Conservation (phyloP, 495 filamentous ascomycete genomes). For the Aspergillus conjunctus region DNA sequence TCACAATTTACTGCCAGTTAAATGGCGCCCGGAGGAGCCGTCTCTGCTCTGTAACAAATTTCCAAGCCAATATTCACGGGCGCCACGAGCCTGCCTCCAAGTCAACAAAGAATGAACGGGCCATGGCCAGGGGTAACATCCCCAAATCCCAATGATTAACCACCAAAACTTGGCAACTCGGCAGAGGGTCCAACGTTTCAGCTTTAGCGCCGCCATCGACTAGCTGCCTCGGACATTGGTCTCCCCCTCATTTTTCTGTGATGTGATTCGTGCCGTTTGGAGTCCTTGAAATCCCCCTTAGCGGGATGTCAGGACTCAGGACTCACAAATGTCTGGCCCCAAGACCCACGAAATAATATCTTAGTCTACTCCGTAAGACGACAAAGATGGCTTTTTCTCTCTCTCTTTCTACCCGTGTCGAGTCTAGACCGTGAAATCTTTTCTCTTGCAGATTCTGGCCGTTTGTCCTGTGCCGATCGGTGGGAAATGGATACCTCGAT, state of each 20-base stretch:
- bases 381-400: no score
- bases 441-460: no score
- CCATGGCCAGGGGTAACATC: conserved; percentile 12
- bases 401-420: no score
- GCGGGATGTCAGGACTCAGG: neutral
- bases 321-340: no score
- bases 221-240: conserved; percentile 18
- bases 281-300: neutral
- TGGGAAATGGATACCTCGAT: no score
- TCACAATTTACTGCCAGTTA: neutral
- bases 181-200: conserved; percentile 29
- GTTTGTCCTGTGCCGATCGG: no score
- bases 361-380: no score
- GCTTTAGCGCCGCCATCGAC: conserved; percentile 6
- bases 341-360: neutral
- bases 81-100: neutral
- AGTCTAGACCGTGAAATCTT: no score
- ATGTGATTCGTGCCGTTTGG: neutral
- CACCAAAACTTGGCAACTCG: conserved; percentile 32
- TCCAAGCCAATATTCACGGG: neutral
- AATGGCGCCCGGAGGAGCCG: neutral
- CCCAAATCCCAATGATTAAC: conserved; percentile 20
- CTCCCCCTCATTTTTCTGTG: neutral
- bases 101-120: conserved; percentile 8
- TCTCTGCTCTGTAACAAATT: neutral